Evolutionary conservation across 2,329 filamentous ascomycete genomes (phyloP).

Genomic region (Fusarium torreyae): DNA sequence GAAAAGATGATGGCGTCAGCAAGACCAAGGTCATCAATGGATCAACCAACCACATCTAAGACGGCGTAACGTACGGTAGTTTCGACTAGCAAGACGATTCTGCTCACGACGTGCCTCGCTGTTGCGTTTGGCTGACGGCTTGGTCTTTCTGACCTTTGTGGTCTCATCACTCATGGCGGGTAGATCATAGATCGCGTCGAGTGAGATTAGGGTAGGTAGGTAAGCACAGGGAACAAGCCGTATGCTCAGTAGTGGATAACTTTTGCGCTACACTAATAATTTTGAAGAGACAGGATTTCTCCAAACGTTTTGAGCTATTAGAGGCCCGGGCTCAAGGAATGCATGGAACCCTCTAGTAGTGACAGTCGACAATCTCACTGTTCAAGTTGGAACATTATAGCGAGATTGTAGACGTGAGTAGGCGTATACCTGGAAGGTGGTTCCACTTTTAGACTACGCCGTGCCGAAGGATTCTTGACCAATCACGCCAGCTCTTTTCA

Average conservation of each 20-base stretch:
- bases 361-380: not conserved
- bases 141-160: conserved; percentile 33
- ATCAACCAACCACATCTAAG: conserved; percentile 25
- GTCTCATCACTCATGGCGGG: conserved; percentile 32
- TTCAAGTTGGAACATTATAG: not conserved
- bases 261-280: not conserved
- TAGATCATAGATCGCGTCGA: not conserved
- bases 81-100: conserved; percentile 49
- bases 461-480: conserved; percentile 4
- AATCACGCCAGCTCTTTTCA: conserved; percentile 19
- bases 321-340: no score
- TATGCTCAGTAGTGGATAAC: not conserved
- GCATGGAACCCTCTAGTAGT: not conserved
- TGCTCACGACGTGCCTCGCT: conserved; percentile 48
- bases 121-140: conserved; percentile 41
- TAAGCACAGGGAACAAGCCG: not conserved
- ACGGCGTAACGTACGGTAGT: conserved; percentile 52
- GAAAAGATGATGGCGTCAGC: conserved; percentile 30
- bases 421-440: not conserved
- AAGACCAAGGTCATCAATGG: not conserved
- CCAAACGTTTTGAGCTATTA: not conserved
- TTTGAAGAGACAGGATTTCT: not conserved
- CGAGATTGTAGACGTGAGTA: not conserved
- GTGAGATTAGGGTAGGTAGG: conserved; percentile 18
- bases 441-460: conserved; percentile 9